Conservation (phyloP, 768 basidiomycete genomes). For the Pholiota conissans region DNA sequence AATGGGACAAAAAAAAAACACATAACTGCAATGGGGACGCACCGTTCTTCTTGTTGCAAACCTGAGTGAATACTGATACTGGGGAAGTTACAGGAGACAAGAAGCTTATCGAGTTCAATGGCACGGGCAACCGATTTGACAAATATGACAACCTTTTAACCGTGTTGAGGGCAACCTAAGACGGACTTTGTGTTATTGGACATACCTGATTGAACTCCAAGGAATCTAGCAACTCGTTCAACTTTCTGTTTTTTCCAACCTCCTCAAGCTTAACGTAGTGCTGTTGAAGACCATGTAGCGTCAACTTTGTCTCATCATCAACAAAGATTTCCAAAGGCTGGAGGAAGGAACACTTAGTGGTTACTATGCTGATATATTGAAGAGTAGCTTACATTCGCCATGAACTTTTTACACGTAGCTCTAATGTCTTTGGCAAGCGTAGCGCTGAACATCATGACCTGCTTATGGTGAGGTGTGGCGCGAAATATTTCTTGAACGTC, state of each 20-base stretch:
- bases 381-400: constrained; percentile 82
- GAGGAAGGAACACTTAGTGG: constrained; percentile 1
- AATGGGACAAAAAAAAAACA: not conserved
- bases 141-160: constrained; percentile 92
- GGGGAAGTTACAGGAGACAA: constrained; percentile 98
- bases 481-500: constrained; percentile 99
- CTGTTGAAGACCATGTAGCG: constrained; percentile 96
- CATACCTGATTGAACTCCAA: constrained; percentile 97
- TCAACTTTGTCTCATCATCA: constrained; percentile 98
- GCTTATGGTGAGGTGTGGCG: constrained; percentile 98
- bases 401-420: constrained; percentile 98
- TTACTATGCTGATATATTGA: not conserved
- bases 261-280: constrained; percentile 98
- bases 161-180: not conserved
- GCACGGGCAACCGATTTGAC: constrained; percentile 98
- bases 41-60: constrained; percentile 95
- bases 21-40: constrained; percentile 25
- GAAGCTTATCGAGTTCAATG: constrained; percentile 92
- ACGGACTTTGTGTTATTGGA: not conserved
- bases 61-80: constrained; percentile 97
- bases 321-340: constrained; percentile 99
- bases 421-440: constrained; percentile 97
- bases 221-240: constrained; percentile 93
- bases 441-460: constrained; percentile 99
- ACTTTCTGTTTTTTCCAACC: constrained; percentile 91